These are phyloP conservation scores for Zopfia rhizophila DNA, from an alignment of 2,329 filamentous ascomycete species.

Conservation along the genomic window DNA sequence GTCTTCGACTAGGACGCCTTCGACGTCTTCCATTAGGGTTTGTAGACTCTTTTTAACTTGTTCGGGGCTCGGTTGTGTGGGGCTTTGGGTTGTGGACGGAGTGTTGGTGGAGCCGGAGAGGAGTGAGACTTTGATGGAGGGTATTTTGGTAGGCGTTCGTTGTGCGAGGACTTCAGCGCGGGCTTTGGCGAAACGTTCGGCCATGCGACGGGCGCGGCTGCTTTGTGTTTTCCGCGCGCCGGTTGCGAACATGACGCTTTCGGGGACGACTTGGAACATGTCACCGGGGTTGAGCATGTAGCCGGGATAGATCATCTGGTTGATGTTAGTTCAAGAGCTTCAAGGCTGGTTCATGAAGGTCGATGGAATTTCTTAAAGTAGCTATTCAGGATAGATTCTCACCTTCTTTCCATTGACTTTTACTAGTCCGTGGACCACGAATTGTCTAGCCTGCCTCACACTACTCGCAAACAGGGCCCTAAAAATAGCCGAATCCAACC, in stretches of 20 bases:
- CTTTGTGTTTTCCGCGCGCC: conserved; percentile 71
- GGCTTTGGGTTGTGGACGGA: conserved; percentile 13
- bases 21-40: conserved; percentile 61
- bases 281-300: conserved; percentile 97
- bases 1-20: conserved; percentile 66
- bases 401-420: conserved; percentile 98
- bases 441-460: conserved; percentile 90
- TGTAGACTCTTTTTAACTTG: conserved; percentile 49
- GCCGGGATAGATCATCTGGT: conserved; percentile 87
- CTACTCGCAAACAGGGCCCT: conserved; percentile 94
- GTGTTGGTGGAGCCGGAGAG: conserved; percentile 4
- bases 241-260: conserved; percentile 88
- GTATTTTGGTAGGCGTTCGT: conserved; percentile 15
- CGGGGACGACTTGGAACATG: conserved; percentile 94
- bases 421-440: conserved; percentile 91
- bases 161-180: conserved; percentile 39
- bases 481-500: conserved; percentile 94
- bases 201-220: conserved; percentile 38
- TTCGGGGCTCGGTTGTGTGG: conserved; percentile 38
- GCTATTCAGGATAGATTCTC: conserved; percentile 28
- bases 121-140: conserved; percentile 21
- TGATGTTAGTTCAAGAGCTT: not conserved
- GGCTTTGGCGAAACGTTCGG: conserved; percentile 41
- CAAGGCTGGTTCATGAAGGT: conserved; percentile 2
- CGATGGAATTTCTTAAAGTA: not conserved